Evolutionary conservation across 2,329 filamentous ascomycete species (phyloP).

Genomic region (Akanthomyces uredinophilus): DNA sequence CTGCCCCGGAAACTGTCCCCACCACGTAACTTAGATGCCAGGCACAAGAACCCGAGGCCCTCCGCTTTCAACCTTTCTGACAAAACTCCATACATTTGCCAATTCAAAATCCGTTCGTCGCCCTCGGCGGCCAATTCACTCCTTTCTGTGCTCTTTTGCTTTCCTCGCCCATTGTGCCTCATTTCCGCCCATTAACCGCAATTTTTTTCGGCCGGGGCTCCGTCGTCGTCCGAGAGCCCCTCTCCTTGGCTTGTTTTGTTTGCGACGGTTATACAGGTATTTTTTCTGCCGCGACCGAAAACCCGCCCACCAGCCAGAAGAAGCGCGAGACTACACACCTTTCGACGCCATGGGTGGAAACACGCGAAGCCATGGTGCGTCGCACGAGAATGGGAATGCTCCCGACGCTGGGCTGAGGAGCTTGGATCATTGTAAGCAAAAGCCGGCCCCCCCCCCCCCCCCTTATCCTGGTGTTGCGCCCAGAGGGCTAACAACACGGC

Average conservation of each 20-base stretch:
- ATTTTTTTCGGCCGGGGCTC: background rate
- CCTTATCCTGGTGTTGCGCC: background rate
- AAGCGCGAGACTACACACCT: too few relatives aligned
- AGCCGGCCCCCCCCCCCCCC: background rate
- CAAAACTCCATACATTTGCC: background rate
- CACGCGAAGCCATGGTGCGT: constrained; percentile 30
- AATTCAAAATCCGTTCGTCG: background rate
- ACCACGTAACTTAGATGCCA: background rate
- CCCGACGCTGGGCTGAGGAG: constrained; percentile 73
- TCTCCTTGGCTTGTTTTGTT: background rate
- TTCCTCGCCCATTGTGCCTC: background rate
- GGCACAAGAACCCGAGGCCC: constrained; percentile 5
- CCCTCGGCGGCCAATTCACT: constrained; percentile 9
- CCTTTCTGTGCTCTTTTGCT: background rate
- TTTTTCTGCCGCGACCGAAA: background rate
- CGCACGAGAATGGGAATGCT: constrained; percentile 24
- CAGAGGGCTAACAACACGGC: background rate
- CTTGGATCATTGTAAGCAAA: constrained; percentile 65
- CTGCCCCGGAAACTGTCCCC: background rate
- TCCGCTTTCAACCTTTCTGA: background rate
- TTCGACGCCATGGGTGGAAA: constrained; percentile 27
- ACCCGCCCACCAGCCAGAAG: background rate
- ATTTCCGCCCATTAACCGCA: background rate
- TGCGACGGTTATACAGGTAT: background rate
- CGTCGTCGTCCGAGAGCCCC: background rate